phyloP scores from a whole-genome alignment of 306 rosid species.

The Citrullus mucosospermus region DNA sequence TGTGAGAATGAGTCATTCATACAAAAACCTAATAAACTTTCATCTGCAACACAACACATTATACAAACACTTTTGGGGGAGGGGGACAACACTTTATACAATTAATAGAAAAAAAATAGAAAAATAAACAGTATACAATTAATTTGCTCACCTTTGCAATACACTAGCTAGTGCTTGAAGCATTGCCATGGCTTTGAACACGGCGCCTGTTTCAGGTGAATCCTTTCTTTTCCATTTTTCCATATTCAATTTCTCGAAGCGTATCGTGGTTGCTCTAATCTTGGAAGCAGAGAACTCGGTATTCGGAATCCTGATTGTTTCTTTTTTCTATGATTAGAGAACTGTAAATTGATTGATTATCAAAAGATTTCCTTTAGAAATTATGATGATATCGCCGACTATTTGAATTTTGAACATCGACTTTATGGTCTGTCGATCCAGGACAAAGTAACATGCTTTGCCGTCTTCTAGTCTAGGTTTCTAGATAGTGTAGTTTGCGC shows the following conservation, averaged over 20 bases:
- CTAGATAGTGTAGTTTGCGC: not conserved
- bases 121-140: no score
- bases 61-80: not conserved
- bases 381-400: not conserved
- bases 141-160: not conserved
- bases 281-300: not conserved
- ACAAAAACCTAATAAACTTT: no score
- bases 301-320: not conserved
- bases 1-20: no score
- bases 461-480: not conserved
- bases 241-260: not conserved
- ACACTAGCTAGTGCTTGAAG: not conserved
- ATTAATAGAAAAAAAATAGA: not conserved
- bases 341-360: not conserved
- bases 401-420: not conserved
- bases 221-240: not conserved
- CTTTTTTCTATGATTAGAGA: not conserved
- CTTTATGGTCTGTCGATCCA: not conserved
- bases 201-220: constrained; percentile 1
- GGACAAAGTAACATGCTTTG: not conserved
- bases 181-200: not conserved
- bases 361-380: not conserved
- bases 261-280: not conserved
- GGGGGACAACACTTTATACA: not conserved
- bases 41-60: not conserved